phyloP scores from a whole-genome alignment of 441 rosid genomes.

The Syzygium syzygioides region DNA sequence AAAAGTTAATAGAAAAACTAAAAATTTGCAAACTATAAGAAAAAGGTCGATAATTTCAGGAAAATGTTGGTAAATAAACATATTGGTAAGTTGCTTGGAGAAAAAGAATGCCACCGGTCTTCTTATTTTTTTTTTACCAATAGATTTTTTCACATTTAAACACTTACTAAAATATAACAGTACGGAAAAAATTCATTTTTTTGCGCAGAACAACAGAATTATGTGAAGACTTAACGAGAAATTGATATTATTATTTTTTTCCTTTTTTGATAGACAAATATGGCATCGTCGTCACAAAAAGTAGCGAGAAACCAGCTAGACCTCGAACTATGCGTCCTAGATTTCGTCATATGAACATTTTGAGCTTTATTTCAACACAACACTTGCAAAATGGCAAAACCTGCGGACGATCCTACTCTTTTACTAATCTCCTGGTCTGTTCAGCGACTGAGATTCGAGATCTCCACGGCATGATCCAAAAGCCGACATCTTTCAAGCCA shows the following conservation, averaged over 20 bases:
- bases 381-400: background rate
- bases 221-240: background rate
- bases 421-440: background rate
- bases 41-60: background rate
- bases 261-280: background rate
- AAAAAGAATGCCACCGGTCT: background rate
- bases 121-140: background rate
- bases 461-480: background rate
- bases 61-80: background rate
- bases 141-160: background rate
- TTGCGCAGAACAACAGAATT: background rate
- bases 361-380: background rate
- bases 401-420: background rate
- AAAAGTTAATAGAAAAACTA: background rate
- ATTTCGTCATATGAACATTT: background rate
- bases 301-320: too few species aligned
- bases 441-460: background rate
- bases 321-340: too few species aligned
- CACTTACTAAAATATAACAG: background rate
- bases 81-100: accelerated
- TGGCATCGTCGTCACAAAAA: background rate
- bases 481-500: background rate
- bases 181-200: background rate
- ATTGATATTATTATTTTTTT: background rate
- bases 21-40: background rate